phyloP scores from a whole-genome alignment of 805 yeast species.

The Dipodascus albidus region DNA sequence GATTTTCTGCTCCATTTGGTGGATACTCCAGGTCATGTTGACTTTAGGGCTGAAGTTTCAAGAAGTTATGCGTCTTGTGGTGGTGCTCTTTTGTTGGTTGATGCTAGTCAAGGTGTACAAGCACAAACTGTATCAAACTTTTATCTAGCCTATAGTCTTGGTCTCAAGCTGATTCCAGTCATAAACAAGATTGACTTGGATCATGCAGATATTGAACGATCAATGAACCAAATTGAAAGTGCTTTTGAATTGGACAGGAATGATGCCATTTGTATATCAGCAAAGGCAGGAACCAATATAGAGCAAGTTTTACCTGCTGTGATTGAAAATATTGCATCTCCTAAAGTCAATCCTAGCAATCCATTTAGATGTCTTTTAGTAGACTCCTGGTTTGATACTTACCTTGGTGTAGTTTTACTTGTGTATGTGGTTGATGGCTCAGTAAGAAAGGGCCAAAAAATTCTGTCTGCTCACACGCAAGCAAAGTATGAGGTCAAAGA shows the following conservation, averaged over 20 bases:
- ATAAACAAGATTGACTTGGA: conserved; percentile 87
- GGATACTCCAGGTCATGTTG: conserved; percentile 98
- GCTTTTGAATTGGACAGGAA: conserved; percentile 70
- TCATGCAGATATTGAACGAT: conserved; percentile 70
- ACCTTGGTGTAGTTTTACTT: conserved; percentile 79
- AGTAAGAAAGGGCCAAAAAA: conserved; percentile 60
- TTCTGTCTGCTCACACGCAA: conserved; percentile 66
- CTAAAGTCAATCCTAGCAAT: conserved; percentile 39
- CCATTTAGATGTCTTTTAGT: conserved; percentile 71
- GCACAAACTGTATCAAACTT: conserved; percentile 99
- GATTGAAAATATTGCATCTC: conserved; percentile 71
- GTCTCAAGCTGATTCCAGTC: conserved; percentile 71
- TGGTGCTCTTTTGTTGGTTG: conserved; percentile 82
- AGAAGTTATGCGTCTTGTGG: conserved; percentile 94
- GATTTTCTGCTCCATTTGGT: conserved; percentile 84
- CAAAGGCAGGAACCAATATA: conserved; percentile 81
- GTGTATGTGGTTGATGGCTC: conserved; percentile 79
- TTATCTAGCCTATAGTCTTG: conserved; percentile 78
- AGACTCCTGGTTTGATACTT: conserved; percentile 97
- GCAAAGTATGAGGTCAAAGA: conserved; percentile 80
- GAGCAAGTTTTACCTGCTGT: conserved; percentile 71
- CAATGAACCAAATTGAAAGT: conserved; percentile 73
- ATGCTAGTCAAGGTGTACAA: conserved; percentile 93
- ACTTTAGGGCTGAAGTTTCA: conserved; percentile 86
- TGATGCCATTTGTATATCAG: conserved; percentile 76